A percentile compares a stretch with the other conserved stretches of the same genome.
phyloP scores from a whole-genome alignment of 148 eudicot species.

The Simmondsia chinensis region DNA sequence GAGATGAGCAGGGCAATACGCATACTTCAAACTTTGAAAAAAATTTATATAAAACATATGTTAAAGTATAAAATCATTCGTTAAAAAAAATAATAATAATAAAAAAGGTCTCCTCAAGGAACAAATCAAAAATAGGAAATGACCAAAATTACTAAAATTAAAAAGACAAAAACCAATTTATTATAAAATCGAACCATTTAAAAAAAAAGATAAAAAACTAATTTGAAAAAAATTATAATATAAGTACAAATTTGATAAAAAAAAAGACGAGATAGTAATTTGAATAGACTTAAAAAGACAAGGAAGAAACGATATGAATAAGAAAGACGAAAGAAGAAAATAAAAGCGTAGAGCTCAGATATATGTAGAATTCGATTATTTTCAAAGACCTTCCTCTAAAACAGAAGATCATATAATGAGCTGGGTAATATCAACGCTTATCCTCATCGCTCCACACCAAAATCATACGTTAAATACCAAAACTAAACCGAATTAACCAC shows the following conservation, averaged over 20 bases:
- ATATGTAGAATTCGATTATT: conserved; percentile 4
- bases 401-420: conserved; percentile 23
- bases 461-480: not conserved
- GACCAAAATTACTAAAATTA: conserved; percentile 25
- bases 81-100: not conserved
- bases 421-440: conserved; percentile 19
- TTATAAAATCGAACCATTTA: too few relatives aligned
- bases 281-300: too few relatives aligned
- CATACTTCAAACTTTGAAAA: too few relatives aligned
- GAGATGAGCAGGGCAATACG: too few relatives aligned
- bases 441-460: conserved; percentile 5
- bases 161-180: too few relatives aligned
- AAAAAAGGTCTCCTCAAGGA: not conserved
- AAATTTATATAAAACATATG: too few relatives aligned
- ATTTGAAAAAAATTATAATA: too few relatives aligned
- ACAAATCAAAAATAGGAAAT: not conserved
- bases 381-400: conserved; percentile 5
- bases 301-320: too few relatives aligned
- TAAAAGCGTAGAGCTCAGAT: conserved; percentile 8
- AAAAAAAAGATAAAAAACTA: too few relatives aligned
- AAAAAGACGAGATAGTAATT: too few relatives aligned
- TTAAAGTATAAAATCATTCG: too few relatives aligned
- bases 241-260: too few relatives aligned
- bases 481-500: not conserved
- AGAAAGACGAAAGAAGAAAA: not conserved